Conservation (phyloP, 306 rosid genomes). For the Argentina anserina region DNA sequence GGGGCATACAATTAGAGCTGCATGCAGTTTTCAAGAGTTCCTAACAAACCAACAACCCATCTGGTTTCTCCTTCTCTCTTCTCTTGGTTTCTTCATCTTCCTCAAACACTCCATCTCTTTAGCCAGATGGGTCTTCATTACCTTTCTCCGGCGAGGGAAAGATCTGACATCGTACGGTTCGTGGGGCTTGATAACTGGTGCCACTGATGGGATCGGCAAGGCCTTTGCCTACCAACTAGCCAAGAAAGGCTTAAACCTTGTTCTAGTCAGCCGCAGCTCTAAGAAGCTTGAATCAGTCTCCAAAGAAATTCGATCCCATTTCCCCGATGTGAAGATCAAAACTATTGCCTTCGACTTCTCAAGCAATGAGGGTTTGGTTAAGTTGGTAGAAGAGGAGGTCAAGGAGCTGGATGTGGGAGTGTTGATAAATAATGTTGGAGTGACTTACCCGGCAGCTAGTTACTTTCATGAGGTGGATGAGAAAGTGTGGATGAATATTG, state of each 20-base stretch:
- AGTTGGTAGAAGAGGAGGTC: slow-evolving; percentile 29
- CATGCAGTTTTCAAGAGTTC: background rate
- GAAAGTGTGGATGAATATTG: slow-evolving; percentile 56
- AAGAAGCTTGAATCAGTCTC: slow-evolving; percentile 49
- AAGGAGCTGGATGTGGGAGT: slow-evolving; percentile 42
- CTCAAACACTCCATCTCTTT: slow-evolving; percentile 14
- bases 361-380: slow-evolving; percentile 13
- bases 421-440: slow-evolving; percentile 68
- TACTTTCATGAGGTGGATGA: slow-evolving; percentile 64
- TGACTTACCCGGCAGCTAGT: slow-evolving; percentile 53
- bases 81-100: slow-evolving; percentile 43
- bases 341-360: slow-evolving; percentile 50
- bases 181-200: slow-evolving; percentile 75
- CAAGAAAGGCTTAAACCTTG: slow-evolving; percentile 51
- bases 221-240: slow-evolving; percentile 65
- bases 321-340: slow-evolving; percentile 31
- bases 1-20: background rate
- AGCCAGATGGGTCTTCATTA: slow-evolving; percentile 46
- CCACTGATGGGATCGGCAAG: slow-evolving; percentile 85
- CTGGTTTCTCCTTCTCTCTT: slow-evolving; percentile 29
- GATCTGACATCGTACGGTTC: slow-evolving; percentile 63
- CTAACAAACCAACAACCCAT: slow-evolving; percentile 19
- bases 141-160: slow-evolving; percentile 53
- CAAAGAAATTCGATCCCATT: slow-evolving; percentile 23
- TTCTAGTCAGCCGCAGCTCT: slow-evolving; percentile 56